phyloP scores from a whole-genome alignment of 2,329 filamentous ascomycete genomes.

The Beauveria varroae region DNA sequence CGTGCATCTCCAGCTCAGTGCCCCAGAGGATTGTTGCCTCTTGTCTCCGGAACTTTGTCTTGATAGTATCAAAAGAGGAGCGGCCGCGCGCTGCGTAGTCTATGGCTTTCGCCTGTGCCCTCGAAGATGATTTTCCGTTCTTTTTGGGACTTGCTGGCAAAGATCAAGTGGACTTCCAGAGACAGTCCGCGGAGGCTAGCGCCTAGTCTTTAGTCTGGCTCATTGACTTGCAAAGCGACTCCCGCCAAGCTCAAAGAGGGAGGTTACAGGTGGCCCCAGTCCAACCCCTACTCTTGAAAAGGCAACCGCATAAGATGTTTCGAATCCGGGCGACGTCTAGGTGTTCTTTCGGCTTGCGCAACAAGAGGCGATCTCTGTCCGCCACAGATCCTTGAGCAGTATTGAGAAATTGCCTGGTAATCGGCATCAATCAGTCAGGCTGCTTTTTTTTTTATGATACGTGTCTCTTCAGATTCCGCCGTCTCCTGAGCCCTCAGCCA shows the following conservation, averaged over 20 bases:
- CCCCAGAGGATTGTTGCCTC: neutral
- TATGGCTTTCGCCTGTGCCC: neutral
- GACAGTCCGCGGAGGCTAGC: neutral
- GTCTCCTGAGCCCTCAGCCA: neutral
- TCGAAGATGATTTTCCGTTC: neutral
- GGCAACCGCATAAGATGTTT: neutral
- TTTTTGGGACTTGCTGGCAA: neutral
- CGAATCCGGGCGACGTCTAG: neutral
- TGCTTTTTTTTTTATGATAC: no score
- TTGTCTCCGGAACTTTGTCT: neutral
- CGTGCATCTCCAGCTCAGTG: neutral
- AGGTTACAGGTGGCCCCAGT: neutral
- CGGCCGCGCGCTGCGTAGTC: neutral
- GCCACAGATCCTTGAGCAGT: neutral
- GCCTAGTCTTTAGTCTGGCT: neutral
- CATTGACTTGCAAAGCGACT: slow-evolving; percentile 3
- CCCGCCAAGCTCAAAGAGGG: slow-evolving; percentile 7
- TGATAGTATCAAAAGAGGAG: neutral
- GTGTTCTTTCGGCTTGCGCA: neutral
- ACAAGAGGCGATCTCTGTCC: neutral
- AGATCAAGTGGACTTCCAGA: neutral
- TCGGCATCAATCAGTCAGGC: neutral
- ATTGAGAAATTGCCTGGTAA: neutral
- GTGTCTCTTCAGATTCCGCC: no score
- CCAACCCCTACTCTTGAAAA: slow-evolving; percentile 3